Evolutionary conservation across 768 basidiomycete genomes (phyloP).

Genomic region (Tricholomella constricta): DNA sequence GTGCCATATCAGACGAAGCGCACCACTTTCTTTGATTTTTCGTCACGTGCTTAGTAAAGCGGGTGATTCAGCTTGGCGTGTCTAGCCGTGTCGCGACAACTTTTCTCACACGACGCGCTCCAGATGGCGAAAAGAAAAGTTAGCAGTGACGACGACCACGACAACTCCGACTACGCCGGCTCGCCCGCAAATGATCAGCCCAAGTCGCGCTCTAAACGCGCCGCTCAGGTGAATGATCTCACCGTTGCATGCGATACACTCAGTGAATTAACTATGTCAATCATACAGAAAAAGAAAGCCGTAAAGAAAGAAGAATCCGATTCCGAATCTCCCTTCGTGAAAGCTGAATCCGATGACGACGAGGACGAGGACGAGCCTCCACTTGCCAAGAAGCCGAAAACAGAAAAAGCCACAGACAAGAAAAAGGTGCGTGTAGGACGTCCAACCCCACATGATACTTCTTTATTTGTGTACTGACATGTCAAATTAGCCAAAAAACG

Average conservation of each 20-base stretch:
- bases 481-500: constrained; percentile 7
- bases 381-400: constrained; percentile 39
- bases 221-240: constrained; percentile 9
- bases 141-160: constrained; percentile 6
- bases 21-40: constrained; percentile 18
- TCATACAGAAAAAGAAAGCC: constrained; percentile 8
- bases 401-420: constrained; percentile 1
- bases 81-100: constrained; percentile 1
- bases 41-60: constrained; percentile 14
- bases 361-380: constrained; percentile 11
- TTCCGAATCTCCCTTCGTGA: constrained; percentile 14
- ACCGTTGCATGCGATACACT: too few species aligned
- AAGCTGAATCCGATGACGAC: constrained; percentile 17
- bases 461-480: background rate
- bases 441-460: background rate
- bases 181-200: constrained; percentile 1
- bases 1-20: constrained; percentile 3
- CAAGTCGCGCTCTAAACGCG: constrained; percentile 10
- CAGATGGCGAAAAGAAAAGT: constrained; percentile 32
- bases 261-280: too few species aligned
- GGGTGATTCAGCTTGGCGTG: background rate
- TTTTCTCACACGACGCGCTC: background rate
- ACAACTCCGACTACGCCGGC: constrained; percentile 4
- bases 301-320: constrained; percentile 16
- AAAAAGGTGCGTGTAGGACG: constrained; percentile 1